Conservation (phyloP, 106 monocot species). For the Dendrobium officinale region DNA sequence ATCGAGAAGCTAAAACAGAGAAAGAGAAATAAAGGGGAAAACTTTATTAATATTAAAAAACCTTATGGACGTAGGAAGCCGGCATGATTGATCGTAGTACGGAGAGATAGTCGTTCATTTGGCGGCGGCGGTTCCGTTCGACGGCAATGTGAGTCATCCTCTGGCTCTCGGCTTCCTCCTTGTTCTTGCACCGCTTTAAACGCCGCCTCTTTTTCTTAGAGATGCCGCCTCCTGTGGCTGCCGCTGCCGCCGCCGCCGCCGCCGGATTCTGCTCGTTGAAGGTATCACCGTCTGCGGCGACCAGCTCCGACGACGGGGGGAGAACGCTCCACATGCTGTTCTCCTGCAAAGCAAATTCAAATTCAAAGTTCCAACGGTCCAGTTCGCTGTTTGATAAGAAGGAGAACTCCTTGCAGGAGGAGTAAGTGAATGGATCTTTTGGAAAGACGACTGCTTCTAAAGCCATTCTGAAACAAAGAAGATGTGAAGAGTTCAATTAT, state of each 20-base stretch:
- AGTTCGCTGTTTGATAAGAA: background rate
- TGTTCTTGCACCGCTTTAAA: constrained; percentile 38
- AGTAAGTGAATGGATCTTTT: constrained; percentile 8
- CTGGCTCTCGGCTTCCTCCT: constrained; percentile 58
- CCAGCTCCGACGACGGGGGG: background rate
- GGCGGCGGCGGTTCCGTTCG: constrained; percentile 53
- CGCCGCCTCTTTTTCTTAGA: constrained; percentile 27
- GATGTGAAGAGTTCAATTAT: background rate
- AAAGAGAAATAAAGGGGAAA: background rate
- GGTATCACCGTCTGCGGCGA: background rate
- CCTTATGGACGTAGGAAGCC: constrained; percentile 42
- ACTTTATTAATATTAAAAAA: background rate
- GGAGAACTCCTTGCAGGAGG: background rate
- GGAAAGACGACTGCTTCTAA: constrained; percentile 19
- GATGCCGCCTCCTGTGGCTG: background rate
- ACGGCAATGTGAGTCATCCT: constrained; percentile 69
- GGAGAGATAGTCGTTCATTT: constrained; percentile 51
- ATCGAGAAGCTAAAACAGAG: no score
- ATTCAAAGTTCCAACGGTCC: background rate
- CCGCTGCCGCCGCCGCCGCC: background rate
- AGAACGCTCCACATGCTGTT: background rate
- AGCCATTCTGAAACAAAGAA: constrained; percentile 10
- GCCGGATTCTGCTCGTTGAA: background rate
- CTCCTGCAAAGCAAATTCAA: background rate
- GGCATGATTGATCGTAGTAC: constrained; percentile 55